Conservation (phyloP, 208 protist genomes). For the Herpetomonas tarakana region DNA sequence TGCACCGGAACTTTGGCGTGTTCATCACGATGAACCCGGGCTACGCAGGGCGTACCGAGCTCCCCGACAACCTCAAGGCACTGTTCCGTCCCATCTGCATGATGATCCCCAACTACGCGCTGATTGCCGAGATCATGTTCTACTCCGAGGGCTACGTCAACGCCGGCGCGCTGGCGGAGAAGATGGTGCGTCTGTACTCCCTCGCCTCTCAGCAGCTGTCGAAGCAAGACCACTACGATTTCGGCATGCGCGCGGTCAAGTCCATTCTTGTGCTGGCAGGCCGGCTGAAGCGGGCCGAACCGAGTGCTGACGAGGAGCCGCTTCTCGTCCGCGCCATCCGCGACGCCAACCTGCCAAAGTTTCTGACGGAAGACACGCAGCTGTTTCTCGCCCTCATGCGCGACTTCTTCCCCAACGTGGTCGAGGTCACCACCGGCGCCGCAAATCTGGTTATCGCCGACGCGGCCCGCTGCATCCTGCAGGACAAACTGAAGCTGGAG, state of each 20-base stretch:
- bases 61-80: conserved; percentile 97
- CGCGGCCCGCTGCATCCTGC: conserved; percentile 42
- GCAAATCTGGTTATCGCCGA: conserved; percentile 38
- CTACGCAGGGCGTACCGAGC: conserved; percentile 95
- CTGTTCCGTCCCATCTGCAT: conserved; percentile 96
- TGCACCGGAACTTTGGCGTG: conserved; percentile 92
- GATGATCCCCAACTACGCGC: conserved; percentile 96
- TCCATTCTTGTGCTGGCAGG: conserved; percentile 94
- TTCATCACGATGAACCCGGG: conserved; percentile 98
- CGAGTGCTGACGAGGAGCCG: conserved; percentile 87
- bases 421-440: conserved; percentile 38
- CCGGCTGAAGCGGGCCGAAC: conserved; percentile 80
- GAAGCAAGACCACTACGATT: conserved; percentile 96
- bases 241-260: conserved; percentile 95
- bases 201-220: conserved; percentile 94
- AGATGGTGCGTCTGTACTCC: conserved; percentile 95
- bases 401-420: conserved; percentile 90
- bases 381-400: conserved; percentile 90
- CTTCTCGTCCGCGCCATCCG: conserved; percentile 90
- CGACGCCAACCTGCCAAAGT: conserved; percentile 93
- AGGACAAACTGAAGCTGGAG: conserved; percentile 66
- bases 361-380: conserved; percentile 86
- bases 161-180: conserved; percentile 86
- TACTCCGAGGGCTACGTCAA: conserved; percentile 96
- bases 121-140: conserved; percentile 97